Percentiles rank a stretch among this genome's conserved stretches.
These are phyloP conservation scores for Toxicodendron radicans DNA, from an alignment of 345 rosid species.

Conservation along the genomic window DNA sequence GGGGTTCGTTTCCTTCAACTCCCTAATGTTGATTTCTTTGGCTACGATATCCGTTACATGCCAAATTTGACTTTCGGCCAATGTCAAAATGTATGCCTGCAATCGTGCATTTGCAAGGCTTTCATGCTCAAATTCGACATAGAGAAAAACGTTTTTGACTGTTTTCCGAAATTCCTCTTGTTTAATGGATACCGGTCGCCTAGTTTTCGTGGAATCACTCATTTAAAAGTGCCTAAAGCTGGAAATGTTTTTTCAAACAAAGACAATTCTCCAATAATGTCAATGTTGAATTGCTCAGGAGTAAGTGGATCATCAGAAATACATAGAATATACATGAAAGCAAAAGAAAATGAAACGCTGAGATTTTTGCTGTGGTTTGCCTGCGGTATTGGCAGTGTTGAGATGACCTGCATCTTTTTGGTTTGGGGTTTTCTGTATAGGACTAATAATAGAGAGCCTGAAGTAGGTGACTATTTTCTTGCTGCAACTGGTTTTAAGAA, in stretches of 20 bases:
- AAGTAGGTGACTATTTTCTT: background rate
- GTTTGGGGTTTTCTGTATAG: conserved; percentile 17
- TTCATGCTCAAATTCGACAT: conserved; percentile 3
- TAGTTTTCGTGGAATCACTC: conserved; percentile 19
- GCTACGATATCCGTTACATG: conserved; percentile 11
- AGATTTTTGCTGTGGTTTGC: conserved; percentile 10
- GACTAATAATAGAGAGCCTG: background rate
- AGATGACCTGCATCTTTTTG: conserved; percentile 5
- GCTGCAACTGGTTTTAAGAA: conserved; percentile 16
- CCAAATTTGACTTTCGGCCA: conserved; percentile 5
- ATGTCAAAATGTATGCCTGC: conserved; percentile 22
- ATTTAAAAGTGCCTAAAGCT: conserved; percentile 28
- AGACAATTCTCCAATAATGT: background rate
- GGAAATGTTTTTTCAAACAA: background rate
- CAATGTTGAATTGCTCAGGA: background rate
- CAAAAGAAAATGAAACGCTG: background rate
- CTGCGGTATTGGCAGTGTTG: background rate
- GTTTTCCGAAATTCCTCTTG: conserved; percentile 26
- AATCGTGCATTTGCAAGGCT: conserved; percentile 27
- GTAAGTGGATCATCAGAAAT: background rate
- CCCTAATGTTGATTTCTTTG: conserved; percentile 26
- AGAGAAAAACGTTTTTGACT: background rate
- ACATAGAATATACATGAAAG: background rate
- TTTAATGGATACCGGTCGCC: conserved; percentile 24
- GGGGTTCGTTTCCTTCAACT: conserved; percentile 24